These are phyloP conservation scores for Buddleja alternifolia DNA, from an alignment of 257 asterid genomes.

Conservation along the genomic window DNA sequence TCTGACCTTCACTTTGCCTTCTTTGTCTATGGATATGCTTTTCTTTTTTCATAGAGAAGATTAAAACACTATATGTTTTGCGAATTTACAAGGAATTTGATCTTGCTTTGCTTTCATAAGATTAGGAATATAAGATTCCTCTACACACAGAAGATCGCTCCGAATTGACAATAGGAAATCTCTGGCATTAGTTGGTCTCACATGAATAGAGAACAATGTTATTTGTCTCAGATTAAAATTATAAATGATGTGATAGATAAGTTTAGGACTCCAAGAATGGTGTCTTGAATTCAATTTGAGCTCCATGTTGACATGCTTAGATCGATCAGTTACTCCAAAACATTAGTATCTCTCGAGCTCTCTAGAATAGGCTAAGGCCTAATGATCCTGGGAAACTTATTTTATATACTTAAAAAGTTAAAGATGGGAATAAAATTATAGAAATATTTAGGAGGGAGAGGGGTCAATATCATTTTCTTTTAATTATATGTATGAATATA, in stretches of 20 bases:
- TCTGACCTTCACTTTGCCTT: constrained; percentile 37
- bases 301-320: neutral
- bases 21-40: constrained; percentile 50
- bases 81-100: constrained; percentile 34
- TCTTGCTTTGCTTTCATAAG: constrained; percentile 33
- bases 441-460: constrained; percentile 14
- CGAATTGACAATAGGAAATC: neutral
- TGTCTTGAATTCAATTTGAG: neutral
- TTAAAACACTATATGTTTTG: constrained; percentile 26
- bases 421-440: neutral
- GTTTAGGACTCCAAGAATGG: constrained; percentile 15
- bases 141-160: constrained; percentile 12
- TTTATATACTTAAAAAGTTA: neutral
- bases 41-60: constrained; percentile 26
- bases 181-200: neutral
- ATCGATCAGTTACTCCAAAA: neutral
- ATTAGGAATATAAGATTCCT: constrained; percentile 32
- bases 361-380: constrained; percentile 2
- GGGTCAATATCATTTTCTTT: constrained; percentile 3
- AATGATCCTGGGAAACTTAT: neutral
- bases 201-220: neutral
- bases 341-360: neutral
- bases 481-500: neutral
- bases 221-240: neutral
- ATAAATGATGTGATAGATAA: neutral